Evolutionary conservation across 805 yeast genomes (phyloP).

Genomic region (Kurtzmaniella fragi): DNA sequence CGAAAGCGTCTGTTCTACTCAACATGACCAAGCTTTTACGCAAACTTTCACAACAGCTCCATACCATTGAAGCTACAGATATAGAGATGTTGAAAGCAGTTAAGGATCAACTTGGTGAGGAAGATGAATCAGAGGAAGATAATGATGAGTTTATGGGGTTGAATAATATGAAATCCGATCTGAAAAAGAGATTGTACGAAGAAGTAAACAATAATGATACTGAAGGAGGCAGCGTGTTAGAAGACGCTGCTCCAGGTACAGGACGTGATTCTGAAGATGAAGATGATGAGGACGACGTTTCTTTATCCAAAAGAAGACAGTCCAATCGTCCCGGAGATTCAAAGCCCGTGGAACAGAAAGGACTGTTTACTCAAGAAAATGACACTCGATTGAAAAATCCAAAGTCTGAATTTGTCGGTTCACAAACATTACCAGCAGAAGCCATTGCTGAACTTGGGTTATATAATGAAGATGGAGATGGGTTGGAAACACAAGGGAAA

Average conservation of each 20-base stretch:
- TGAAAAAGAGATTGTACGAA: background rate
- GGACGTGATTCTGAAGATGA: conserved; percentile 4
- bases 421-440: conserved; percentile 63
- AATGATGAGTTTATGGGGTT: conserved; percentile 3
- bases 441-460: conserved; percentile 60
- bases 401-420: conserved; percentile 65
- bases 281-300: conserved; percentile 6
- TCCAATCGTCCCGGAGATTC: background rate
- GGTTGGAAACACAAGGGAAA: conserved; percentile 61
- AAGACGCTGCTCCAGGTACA: background rate
- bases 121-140: conserved; percentile 4
- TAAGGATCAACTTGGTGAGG: conserved; percentile 7
- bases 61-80: conserved; percentile 27
- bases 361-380: conserved; percentile 44
- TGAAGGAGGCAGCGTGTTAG: conserved; percentile 1
- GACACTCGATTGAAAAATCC: conserved; percentile 66
- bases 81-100: conserved; percentile 18
- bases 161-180: background rate
- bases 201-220: conserved; percentile 3
- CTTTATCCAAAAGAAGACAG: conserved; percentile 7
- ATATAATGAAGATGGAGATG: conserved; percentile 55
- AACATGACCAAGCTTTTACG: conserved; percentile 42
- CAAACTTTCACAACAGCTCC: conserved; percentile 35
- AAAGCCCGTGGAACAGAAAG: conserved; percentile 25
- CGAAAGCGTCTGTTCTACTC: conserved; percentile 38